Base-by-base conservation (phyloP, 352 stramenopile genomes). In the Phytophthora sojae region DNA sequence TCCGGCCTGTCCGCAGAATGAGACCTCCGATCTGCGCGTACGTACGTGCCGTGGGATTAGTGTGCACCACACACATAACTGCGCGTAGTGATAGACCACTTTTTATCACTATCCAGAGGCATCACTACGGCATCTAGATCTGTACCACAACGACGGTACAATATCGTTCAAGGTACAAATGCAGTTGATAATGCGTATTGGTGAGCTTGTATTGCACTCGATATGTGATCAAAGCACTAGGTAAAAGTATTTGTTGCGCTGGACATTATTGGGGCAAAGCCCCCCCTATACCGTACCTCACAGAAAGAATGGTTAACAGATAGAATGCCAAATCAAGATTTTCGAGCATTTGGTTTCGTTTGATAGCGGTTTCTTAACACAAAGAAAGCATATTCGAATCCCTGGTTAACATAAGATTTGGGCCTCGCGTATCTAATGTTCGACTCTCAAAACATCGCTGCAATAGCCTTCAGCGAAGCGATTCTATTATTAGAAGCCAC, bases 321-420 rank as follows among this genome's bases (percentile, higher is more conserved):
- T 51, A 51, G 44, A 51, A 21, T 21, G 21, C 21, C 21, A 21
- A 21, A 21, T 21, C 21, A 21, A 52, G 45, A 26, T 17, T 29
- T 25, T 26, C 0, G 45, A 53, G 45, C 45, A 53, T 53, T 53
- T 53, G 45, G 45, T 30, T 53, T 53, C 45, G 21, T 53, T 53
- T 53, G n/a, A 7, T 17, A 17, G 19, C 19, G 29, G 11, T 53
- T 29, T 53, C 45, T 53, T 53, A 53, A 53, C 45, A 26, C 45
- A 19, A 30, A 15, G 45, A 26, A 17, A 26, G 19, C 45, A 53
- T 15, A 29, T 17, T 53, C 45, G 19, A 53, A 29, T 53, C 7
- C 9, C 21, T 26, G 45, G 45, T 17, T 53, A 6, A 53, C 45
- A 30, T 53, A 53, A 30, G 19, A n/a, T 26, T 49, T 49, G 39